Percentiles rank a stretch among this genome's conserved stretches.
phyloP scores from a whole-genome alignment of 106 monocot genomes.

The Allium sativum region DNA sequence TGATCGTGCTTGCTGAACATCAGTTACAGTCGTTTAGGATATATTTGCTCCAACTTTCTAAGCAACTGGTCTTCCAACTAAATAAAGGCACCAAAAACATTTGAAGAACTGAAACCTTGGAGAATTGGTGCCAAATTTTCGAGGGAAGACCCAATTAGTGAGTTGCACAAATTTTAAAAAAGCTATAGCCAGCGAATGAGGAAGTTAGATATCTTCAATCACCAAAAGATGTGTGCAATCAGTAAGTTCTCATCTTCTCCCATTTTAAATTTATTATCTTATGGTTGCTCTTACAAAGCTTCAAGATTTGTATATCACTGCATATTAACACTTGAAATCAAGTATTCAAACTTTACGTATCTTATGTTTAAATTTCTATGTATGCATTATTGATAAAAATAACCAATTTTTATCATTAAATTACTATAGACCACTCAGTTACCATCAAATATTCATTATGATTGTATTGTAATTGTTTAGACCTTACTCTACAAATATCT shows the following conservation, averaged over 20 bases:
- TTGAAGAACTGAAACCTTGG: slow-evolving; percentile 39
- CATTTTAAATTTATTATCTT: no score
- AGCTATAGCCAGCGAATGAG: slow-evolving; percentile 79
- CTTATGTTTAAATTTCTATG: no score
- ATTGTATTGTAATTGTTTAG: background rate
- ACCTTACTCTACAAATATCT: slow-evolving; percentile 9
- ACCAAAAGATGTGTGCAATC: slow-evolving; percentile 92
- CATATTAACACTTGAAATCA: background rate
- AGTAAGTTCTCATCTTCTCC: slow-evolving; percentile 29
- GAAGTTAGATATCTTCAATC: slow-evolving; percentile 70
- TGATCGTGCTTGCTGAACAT: no score
- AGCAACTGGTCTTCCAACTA: slow-evolving; percentile 57
- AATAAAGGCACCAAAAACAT: slow-evolving; percentile 37
- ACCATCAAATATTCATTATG: background rate
- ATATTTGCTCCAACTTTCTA: no score
- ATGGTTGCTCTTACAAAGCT: no score
- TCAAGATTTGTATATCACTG: background rate
- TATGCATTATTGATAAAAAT: no score
- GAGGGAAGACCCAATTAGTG: slow-evolving; percentile 57
- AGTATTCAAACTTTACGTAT: no score
- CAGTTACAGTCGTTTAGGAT: no score
- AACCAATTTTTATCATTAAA: no score
- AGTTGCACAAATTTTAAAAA: slow-evolving; percentile 69
- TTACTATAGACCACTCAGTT: background rate
- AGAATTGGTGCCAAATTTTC: slow-evolving; percentile 39